These are phyloP conservation scores for Cucurbita ficifolia DNA, from an alignment of 306 rosid genomes.

Conservation along the genomic window DNA sequence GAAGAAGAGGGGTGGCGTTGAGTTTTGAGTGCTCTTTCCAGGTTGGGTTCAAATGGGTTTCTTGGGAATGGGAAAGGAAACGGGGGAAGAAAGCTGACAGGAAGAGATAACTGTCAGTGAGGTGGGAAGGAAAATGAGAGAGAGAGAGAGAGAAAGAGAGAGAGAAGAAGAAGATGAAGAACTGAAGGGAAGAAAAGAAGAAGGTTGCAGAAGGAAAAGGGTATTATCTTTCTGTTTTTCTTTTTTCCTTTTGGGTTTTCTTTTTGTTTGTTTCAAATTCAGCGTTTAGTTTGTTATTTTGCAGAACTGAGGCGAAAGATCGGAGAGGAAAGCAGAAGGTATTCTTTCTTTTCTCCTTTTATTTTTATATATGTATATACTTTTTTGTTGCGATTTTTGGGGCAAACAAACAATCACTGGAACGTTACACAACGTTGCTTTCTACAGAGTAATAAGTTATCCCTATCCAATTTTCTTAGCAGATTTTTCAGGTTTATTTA, in stretches of 20 bases:
- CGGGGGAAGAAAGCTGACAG: conserved; percentile 1
- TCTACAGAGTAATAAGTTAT: not conserved
- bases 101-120: conserved; percentile 2
- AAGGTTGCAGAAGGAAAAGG: conserved; percentile 5
- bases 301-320: not conserved
- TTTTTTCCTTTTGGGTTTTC: not conserved
- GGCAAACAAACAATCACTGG: not conserved
- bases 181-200: not conserved
- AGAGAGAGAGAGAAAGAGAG: not conserved
- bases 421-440: not conserved
- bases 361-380: too few species aligned
- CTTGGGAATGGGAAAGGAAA: conserved; percentile 7
- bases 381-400: not conserved
- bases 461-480: not conserved
- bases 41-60: not conserved
- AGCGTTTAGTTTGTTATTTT: not conserved
- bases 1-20: not conserved
- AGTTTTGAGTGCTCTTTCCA: not conserved
- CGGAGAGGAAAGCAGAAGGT: not conserved
- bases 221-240: conserved; percentile 1
- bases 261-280: not conserved
- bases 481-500: not conserved
- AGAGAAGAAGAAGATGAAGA: not conserved
- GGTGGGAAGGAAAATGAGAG: not conserved
- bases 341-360: not conserved